These are phyloP conservation scores for Umbelopsis vinacea DNA, from an alignment of 192 early-diverging fungal genomes.

Conservation along the genomic window DNA sequence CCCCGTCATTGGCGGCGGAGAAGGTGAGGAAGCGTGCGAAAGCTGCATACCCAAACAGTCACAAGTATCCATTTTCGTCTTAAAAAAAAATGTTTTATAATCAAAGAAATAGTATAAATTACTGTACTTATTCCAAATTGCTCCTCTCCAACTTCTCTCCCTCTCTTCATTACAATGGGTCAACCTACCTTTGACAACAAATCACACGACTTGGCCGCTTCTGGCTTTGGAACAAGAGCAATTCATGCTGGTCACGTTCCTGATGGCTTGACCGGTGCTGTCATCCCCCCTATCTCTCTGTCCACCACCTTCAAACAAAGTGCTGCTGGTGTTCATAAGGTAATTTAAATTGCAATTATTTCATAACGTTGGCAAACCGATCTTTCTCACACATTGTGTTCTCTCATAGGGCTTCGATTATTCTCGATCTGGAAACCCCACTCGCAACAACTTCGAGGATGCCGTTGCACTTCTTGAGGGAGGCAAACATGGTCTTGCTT, in stretches of 20 bases:
- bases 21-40: slow-evolving; percentile 13
- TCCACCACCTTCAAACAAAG: slow-evolving; percentile 97
- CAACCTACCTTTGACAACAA: slow-evolving; percentile 13
- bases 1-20: neutral
- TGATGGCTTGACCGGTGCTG: slow-evolving; percentile 93
- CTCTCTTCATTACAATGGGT: neutral
- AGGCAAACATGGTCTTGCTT: slow-evolving; percentile 85
- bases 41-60: slow-evolving; percentile 9
- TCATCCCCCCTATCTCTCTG: slow-evolving; percentile 93
- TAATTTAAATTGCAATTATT: slow-evolving; percentile 29
- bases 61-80: neutral
- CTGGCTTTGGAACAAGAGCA: slow-evolving; percentile 89
- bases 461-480: slow-evolving; percentile 93
- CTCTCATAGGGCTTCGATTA: slow-evolving; percentile 70
- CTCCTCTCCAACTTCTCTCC: neutral
- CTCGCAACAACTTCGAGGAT: slow-evolving; percentile 73
- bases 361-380: neutral
- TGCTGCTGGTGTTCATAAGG: slow-evolving; percentile 87
- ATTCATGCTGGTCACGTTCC: slow-evolving; percentile 92
- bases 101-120: neutral
- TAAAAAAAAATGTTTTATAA: slow-evolving; percentile 1
- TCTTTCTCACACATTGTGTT: neutral
- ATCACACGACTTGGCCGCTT: slow-evolving; percentile 4
- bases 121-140: neutral
- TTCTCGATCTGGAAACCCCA: slow-evolving; percentile 84